phyloP scores from a whole-genome alignment of 1,284 basidiomycete species.

The Chalciporus piperatoides region DNA sequence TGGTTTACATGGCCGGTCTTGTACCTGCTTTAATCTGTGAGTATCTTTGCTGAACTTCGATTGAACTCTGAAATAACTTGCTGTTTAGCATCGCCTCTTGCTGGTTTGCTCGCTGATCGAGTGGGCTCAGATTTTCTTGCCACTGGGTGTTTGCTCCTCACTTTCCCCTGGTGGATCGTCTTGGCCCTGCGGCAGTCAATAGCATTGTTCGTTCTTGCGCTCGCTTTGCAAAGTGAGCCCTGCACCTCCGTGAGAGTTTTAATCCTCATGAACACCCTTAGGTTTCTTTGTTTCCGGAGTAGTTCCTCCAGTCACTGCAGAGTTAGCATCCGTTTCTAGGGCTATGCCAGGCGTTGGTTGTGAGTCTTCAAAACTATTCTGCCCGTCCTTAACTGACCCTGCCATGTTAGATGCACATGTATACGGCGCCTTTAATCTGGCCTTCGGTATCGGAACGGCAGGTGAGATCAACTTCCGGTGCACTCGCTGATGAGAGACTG shows the following conservation, averaged over 20 bases:
- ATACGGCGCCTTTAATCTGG: conserved; percentile 64
- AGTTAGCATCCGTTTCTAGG: conserved; percentile 57
- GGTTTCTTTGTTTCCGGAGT: conserved; percentile 58
- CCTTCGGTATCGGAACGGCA: conserved; percentile 60
- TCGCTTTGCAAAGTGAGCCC: conserved; percentile 54
- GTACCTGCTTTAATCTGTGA: conserved; percentile 64
- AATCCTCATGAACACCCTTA: conserved; percentile 26
- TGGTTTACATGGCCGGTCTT: conserved; percentile 70
- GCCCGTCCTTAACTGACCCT: conserved; percentile 11
- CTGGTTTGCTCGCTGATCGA: conserved; percentile 61
- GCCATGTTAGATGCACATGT: conserved; percentile 52
- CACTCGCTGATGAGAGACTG: conserved; percentile 2
- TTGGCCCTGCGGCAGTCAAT: conserved; percentile 52
- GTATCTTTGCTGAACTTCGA: conserved; percentile 17
- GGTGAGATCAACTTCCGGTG: conserved; percentile 30
- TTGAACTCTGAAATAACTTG: conserved; percentile 5
- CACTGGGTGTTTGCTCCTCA: conserved; percentile 45
- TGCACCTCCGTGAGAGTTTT: background rate
- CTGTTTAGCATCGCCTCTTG: conserved; percentile 51
- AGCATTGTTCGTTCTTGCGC: conserved; percentile 57
- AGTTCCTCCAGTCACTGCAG: conserved; percentile 58
- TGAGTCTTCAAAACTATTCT: conserved; percentile 34
- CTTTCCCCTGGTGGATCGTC: conserved; percentile 66
- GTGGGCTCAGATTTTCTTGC: conserved; percentile 60
- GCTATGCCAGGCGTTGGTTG: conserved; percentile 62